phyloP scores from a whole-genome alignment of 805 yeast species.

The Yueomyces sp. region DNA sequence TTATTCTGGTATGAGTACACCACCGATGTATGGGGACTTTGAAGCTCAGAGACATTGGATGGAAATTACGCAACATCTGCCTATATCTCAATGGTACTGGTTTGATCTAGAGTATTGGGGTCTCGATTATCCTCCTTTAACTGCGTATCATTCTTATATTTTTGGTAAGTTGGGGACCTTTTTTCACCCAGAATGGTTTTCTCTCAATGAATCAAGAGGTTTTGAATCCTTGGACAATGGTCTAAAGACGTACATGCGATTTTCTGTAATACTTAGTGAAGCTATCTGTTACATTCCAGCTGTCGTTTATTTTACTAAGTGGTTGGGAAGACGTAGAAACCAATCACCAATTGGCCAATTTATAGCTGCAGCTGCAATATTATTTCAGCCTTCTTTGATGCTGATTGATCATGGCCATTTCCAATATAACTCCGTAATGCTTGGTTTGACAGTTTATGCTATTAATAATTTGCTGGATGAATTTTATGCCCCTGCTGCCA shows the following conservation, averaged over 20 bases:
- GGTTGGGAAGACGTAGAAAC: slow-evolving; percentile 50
- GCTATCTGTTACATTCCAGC: slow-evolving; percentile 66
- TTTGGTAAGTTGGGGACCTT: slow-evolving; percentile 60
- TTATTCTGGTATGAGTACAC: slow-evolving; percentile 56
- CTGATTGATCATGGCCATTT: slow-evolving; percentile 95
- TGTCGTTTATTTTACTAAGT: slow-evolving; percentile 52
- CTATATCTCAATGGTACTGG: slow-evolving; percentile 72
- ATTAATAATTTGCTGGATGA: slow-evolving; percentile 53
- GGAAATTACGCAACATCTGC: slow-evolving; percentile 72
- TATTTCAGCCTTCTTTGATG: slow-evolving; percentile 71
- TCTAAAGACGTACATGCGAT: slow-evolving; percentile 75
- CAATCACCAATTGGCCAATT: slow-evolving; percentile 63
- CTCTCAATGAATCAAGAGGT: slow-evolving; percentile 60
- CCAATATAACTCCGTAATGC: slow-evolving; percentile 89
- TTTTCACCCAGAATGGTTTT: slow-evolving; percentile 65
- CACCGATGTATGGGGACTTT: slow-evolving; percentile 89
- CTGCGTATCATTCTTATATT: slow-evolving; percentile 84
- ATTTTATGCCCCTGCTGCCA: slow-evolving; percentile 52
- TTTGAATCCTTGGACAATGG: slow-evolving; percentile 38
- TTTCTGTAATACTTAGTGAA: slow-evolving; percentile 68
- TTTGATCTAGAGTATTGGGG: slow-evolving; percentile 93
- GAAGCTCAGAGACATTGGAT: slow-evolving; percentile 99
- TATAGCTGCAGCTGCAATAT: slow-evolving; percentile 60
- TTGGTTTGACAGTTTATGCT: slow-evolving; percentile 66
- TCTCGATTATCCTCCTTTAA: slow-evolving; percentile 90